phyloP scores from a whole-genome alignment of 225 moss, liverwort and hornwort species.

The Physcomitrium patens region DNA sequence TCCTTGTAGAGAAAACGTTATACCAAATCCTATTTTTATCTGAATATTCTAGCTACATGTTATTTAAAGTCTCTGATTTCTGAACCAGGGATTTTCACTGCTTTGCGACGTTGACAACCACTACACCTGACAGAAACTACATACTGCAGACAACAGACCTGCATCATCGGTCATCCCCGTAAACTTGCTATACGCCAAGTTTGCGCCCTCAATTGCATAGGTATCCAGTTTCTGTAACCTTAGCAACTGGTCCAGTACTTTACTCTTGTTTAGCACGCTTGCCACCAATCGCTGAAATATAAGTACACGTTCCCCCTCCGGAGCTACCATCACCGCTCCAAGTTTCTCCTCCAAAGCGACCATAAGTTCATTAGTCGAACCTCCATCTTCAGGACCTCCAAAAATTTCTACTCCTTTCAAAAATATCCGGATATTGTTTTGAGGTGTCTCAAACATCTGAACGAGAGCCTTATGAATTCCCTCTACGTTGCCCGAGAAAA shows the following conservation, averaged over 20 bases:
- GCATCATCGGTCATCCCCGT: constrained; percentile 37
- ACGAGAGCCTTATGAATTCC: constrained; percentile 66
- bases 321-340: constrained; percentile 48
- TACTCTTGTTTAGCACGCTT: constrained; percentile 54
- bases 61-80: neutral
- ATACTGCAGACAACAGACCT: constrained; percentile 33
- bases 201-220: constrained; percentile 82
- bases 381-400: constrained; percentile 54
- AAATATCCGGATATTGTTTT: constrained; percentile 88
- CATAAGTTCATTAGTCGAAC: constrained; percentile 35
- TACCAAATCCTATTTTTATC: neutral
- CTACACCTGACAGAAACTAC: neutral
- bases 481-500: constrained; percentile 68
- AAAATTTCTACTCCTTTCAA: constrained; percentile 65
- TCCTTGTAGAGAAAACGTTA: neutral
- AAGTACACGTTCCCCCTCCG: constrained; percentile 51
- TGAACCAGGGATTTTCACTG: constrained; percentile 8
- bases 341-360: constrained; percentile 57
- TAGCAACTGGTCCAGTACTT: constrained; percentile 57
- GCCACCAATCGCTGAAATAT: constrained; percentile 70
- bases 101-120: neutral
- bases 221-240: constrained; percentile 72
- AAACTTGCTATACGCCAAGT: constrained; percentile 59
- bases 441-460: constrained; percentile 77
- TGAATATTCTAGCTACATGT: neutral